phyloP scores from a whole-genome alignment of 768 basidiomycete genomes.

The Stropharia rugosoannulata region DNA sequence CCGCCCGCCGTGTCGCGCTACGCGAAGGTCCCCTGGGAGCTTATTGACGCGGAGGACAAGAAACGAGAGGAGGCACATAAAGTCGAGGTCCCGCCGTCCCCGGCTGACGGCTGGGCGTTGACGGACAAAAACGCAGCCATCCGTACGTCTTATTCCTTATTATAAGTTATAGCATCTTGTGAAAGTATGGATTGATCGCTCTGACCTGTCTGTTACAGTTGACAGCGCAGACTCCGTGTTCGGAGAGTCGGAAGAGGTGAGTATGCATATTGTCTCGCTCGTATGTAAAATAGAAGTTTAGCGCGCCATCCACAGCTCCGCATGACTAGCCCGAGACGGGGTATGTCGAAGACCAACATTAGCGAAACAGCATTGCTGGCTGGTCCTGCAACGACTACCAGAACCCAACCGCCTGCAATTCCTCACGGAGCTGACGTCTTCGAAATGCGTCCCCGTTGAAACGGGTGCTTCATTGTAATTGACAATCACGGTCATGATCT shows the following conservation, averaged over 20 bases:
- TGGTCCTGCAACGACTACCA: slow-evolving; percentile 11
- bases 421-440: slow-evolving; percentile 24
- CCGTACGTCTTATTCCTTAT: slow-evolving; percentile 35
- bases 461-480: neutral
- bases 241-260: slow-evolving; percentile 32
- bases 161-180: too few species aligned
- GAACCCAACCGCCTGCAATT: slow-evolving; percentile 9
- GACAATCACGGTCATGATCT: neutral
- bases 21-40: slow-evolving; percentile 74
- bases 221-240: slow-evolving; percentile 45
- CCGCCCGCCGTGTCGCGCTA: slow-evolving; percentile 57
- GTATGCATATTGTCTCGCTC: neutral
- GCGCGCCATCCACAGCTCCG: slow-evolving; percentile 24
- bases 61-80: slow-evolving; percentile 20
- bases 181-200: neutral
- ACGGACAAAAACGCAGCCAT: slow-evolving; percentile 51
- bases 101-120: slow-evolving; percentile 47
- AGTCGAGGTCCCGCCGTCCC: slow-evolving; percentile 24
- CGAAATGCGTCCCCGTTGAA: slow-evolving; percentile 32
- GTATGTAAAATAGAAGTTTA: neutral
- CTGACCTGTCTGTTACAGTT: slow-evolving; percentile 24
- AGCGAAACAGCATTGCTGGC: slow-evolving; percentile 9
- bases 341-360: slow-evolving; percentile 20
- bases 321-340: slow-evolving; percentile 33
- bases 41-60: slow-evolving; percentile 44